Percentiles rank a stretch among this genome's conserved stretches.
phyloP scores from a whole-genome alignment of 768 basidiomycete genomes.

The Leccinum olivaceopallidum region DNA sequence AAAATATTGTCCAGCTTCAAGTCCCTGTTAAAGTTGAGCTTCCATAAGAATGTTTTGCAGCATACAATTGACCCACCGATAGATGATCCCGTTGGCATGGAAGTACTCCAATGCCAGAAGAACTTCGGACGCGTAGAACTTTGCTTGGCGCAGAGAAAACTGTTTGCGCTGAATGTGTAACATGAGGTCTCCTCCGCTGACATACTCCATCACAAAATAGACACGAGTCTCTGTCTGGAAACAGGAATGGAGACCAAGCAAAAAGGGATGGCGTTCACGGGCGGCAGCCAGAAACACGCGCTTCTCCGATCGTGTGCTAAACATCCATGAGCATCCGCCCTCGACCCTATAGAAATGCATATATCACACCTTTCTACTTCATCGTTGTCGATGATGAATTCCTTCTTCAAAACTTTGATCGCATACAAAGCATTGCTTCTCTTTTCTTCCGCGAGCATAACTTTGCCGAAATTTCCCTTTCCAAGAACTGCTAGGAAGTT shows the following conservation, averaged over 20 bases:
- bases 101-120: slow-evolving; percentile 96
- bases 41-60: background rate
- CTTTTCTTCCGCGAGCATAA: slow-evolving; percentile 99
- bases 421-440: slow-evolving; percentile 84
- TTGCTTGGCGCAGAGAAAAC: slow-evolving; percentile 97
- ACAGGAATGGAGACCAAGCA: slow-evolving; percentile 95
- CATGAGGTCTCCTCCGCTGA: slow-evolving; percentile 99
- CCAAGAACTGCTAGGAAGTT: slow-evolving; percentile 98
- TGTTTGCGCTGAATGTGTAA: slow-evolving; percentile 99
- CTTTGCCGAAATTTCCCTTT: slow-evolving; percentile 99
- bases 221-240: slow-evolving; percentile 99
- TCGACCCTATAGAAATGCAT: slow-evolving; percentile 1
- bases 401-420: slow-evolving; percentile 99
- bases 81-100: slow-evolving; percentile 98
- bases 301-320: slow-evolving; percentile 97
- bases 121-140: slow-evolving; percentile 98
- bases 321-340: slow-evolving; percentile 4
- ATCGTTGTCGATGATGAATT: slow-evolving; percentile 99
- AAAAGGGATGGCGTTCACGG: slow-evolving; percentile 94
- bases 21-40: slow-evolving; percentile 57
- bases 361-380: slow-evolving; percentile 90
- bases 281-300: slow-evolving; percentile 98
- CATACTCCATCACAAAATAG: slow-evolving; percentile 99
- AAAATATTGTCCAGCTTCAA: slow-evolving; percentile 98
- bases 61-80: slow-evolving; percentile 61